A percentile compares a stretch with the other conserved stretches of the same genome.
These are phyloP conservation scores for Wickerhamiella azyma DNA, from an alignment of 805 yeast species.

Conservation along the genomic window DNA sequence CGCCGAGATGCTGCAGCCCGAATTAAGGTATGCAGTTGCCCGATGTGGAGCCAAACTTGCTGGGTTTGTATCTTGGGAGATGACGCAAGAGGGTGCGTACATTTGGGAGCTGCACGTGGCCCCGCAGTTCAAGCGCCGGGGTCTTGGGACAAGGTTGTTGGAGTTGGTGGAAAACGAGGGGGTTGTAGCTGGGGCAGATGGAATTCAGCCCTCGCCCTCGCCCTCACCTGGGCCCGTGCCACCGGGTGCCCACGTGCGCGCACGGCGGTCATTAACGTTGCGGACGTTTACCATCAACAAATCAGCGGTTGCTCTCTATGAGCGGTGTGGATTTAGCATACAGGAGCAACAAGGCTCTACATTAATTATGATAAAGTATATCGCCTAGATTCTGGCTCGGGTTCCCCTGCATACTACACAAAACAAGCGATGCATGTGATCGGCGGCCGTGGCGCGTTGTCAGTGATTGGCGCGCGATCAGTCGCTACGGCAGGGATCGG, in stretches of 20 bases:
- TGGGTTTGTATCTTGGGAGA: not conserved
- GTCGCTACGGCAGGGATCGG: too few species aligned
- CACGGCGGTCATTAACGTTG: slow-evolving; percentile 13
- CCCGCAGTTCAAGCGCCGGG: slow-evolving; percentile 12
- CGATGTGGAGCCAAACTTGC: not conserved
- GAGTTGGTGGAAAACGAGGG: slow-evolving; percentile 10
- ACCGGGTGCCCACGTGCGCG: too few species aligned
- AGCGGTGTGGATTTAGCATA: slow-evolving; percentile 12
- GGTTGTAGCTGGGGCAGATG: too few species aligned
- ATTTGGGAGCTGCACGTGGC: slow-evolving; percentile 23
- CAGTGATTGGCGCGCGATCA: too few species aligned
- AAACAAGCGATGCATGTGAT: too few species aligned
- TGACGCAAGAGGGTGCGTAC: slow-evolving; percentile 10
- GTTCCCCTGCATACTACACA: too few species aligned
- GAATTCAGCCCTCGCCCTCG: too few species aligned
- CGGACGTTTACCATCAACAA: slow-evolving; percentile 19
- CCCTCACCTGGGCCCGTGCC: too few species aligned
- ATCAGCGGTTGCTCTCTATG: slow-evolving; percentile 18
- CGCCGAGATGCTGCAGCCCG: slow-evolving; percentile 17
- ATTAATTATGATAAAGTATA: too few species aligned
- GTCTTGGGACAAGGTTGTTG: slow-evolving; percentile 17
- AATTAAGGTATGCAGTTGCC: slow-evolving; percentile 13
- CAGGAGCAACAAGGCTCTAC: not conserved
- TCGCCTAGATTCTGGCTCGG: too few species aligned
- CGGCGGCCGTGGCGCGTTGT: too few species aligned